Conservation (phyloP, 805 yeast species). For the Starmerella floris region DNA sequence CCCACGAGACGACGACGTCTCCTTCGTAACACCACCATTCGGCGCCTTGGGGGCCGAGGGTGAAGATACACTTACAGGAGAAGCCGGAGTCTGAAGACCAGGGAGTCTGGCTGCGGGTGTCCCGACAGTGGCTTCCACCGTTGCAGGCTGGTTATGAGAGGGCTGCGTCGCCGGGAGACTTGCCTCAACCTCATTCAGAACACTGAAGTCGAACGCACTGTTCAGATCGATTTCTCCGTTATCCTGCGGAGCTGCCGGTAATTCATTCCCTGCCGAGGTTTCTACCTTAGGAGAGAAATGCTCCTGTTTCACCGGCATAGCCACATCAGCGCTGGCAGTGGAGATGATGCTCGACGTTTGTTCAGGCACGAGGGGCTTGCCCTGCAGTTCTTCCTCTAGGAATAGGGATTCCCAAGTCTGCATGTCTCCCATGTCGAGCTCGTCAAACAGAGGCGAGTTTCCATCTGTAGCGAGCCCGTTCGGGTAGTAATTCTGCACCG, state of each 20-base stretch:
- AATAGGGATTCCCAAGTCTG: constrained; percentile 20
- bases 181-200: constrained; percentile 2
- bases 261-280: background rate
- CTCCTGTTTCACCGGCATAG: background rate
- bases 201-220: constrained; percentile 3
- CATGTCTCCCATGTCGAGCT: constrained; percentile 14
- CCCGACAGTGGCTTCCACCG: too few species aligned
- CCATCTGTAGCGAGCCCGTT: constrained; percentile 18
- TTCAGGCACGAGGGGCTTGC: background rate
- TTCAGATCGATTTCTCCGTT: background rate
- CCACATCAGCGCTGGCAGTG: background rate
- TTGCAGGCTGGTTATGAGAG: background rate
- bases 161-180: background rate
- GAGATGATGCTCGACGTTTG: background rate
- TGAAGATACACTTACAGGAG: background rate
- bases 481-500: constrained; percentile 17
- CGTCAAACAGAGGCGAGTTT: constrained; percentile 26
- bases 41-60: background rate
- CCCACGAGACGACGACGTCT: background rate
- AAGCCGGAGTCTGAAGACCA: background rate
- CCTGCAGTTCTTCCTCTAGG: constrained; percentile 7
- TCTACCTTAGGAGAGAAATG: background rate
- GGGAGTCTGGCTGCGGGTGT: too few species aligned
- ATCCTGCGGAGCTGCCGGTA: background rate
- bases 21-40: constrained; percentile 6